Evolutionary conservation across 495 filamentous ascomycete species (phyloP).

Genomic region (Lichina pygmaea): DNA sequence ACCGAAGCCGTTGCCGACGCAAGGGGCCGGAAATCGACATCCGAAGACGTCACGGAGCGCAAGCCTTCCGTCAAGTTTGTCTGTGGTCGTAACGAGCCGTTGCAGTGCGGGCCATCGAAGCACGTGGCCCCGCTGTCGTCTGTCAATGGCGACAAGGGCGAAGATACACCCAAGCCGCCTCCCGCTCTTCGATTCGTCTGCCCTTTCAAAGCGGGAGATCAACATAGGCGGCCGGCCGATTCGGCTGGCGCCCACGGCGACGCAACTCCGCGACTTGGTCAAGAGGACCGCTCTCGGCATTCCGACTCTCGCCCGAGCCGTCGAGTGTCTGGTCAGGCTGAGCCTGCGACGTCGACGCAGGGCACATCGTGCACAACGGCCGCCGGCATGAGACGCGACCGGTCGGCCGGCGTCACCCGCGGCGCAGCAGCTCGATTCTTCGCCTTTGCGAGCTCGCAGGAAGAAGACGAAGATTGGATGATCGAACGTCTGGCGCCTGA

Average conservation of each 20-base stretch:
- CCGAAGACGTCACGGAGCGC: conserved; percentile 9
- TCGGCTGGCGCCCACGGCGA: background rate
- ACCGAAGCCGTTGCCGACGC: conserved; percentile 24
- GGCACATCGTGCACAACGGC: conserved; percentile 4
- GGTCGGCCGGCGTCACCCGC: conserved; percentile 28
- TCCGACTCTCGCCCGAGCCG: conserved; percentile 13
- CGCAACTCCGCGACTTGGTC: conserved; percentile 1
- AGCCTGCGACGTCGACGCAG: conserved; percentile 19
- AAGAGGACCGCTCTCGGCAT: conserved; percentile 13
- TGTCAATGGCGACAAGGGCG: background rate
- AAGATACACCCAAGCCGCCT: background rate
- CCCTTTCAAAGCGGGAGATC: conserved; percentile 5
- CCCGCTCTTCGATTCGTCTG: background rate
- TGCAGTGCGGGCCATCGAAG: background rate
- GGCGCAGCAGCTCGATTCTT: conserved; percentile 61
- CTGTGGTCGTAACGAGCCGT: conserved; percentile 25
- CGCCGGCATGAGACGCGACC: conserved; percentile 1
- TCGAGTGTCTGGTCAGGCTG: conserved; percentile 20
- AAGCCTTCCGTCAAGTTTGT: conserved; percentile 88
- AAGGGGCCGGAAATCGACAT: background rate
- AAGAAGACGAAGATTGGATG: conserved; percentile 71
- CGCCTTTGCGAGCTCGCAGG: conserved; percentile 66
- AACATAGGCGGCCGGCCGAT: conserved; percentile 20
- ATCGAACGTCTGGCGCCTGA: conserved; percentile 31
- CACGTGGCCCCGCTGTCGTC: background rate